Evolutionary conservation across 2,329 filamentous ascomycete species (phyloP).

Genomic region (Madurella fahalii): DNA sequence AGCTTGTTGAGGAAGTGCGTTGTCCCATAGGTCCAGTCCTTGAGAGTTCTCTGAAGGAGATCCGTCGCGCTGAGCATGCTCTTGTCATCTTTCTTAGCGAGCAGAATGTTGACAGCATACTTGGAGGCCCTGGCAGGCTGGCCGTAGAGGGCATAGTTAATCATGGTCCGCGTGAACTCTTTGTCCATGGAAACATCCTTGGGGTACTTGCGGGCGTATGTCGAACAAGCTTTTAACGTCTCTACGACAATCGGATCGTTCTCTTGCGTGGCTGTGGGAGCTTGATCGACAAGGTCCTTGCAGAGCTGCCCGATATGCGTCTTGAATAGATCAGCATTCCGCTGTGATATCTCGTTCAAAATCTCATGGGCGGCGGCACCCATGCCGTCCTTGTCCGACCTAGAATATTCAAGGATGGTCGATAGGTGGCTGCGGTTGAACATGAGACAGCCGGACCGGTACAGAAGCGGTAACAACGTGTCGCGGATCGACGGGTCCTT

Average conservation of each 20-base stretch:
- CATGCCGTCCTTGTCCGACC: slow-evolving; percentile 75
- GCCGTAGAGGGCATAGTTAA: slow-evolving; percentile 78
- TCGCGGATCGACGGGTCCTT: slow-evolving; percentile 65
- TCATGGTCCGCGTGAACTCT: slow-evolving; percentile 75
- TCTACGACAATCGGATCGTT: slow-evolving; percentile 78
- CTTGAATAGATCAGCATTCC: slow-evolving; percentile 86
- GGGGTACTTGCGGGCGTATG: slow-evolving; percentile 82
- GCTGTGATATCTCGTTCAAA: slow-evolving; percentile 84
- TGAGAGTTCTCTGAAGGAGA: slow-evolving; percentile 70
- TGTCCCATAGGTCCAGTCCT: slow-evolving; percentile 68
- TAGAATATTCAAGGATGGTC: slow-evolving; percentile 81
- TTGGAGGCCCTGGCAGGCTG: slow-evolving; percentile 80
- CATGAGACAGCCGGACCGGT: slow-evolving; percentile 76
- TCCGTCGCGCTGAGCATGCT: slow-evolving; percentile 79
- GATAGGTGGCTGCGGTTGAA: slow-evolving; percentile 94
- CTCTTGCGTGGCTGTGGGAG: slow-evolving; percentile 62
- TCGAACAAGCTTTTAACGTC: slow-evolving; percentile 88
- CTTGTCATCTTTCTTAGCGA: slow-evolving; percentile 70
- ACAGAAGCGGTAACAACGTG: slow-evolving; percentile 76
- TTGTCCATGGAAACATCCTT: slow-evolving; percentile 77
- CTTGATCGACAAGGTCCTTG: slow-evolving; percentile 75
- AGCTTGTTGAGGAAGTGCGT: slow-evolving; percentile 73
- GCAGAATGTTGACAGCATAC: slow-evolving; percentile 86
- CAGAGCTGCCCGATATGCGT: slow-evolving; percentile 89
- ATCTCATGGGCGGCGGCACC: slow-evolving; percentile 80